These are phyloP conservation scores for Sporothrix globosa DNA, from an alignment of 2,329 filamentous ascomycete genomes.

Conservation along the genomic window DNA sequence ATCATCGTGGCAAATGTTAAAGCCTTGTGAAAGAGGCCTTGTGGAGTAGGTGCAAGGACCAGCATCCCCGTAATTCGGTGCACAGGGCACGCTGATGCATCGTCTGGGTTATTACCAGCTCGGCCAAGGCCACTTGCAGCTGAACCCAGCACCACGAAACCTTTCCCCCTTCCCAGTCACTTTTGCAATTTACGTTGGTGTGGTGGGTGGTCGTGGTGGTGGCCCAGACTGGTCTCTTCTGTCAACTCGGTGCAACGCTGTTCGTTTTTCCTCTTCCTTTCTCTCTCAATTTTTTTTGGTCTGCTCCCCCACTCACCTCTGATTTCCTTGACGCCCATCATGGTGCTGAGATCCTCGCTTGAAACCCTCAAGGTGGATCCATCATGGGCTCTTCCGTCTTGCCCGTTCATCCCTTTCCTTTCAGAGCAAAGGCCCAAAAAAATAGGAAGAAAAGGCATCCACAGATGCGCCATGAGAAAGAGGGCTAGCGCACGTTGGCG, in stretches of 20 bases:
- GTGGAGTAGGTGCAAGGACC: not conserved
- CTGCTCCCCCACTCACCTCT: constrained; percentile 17
- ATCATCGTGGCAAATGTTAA: too few relatives aligned
- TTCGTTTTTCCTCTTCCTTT: not conserved
- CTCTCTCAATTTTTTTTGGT: not conserved
- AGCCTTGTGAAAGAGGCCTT: too few relatives aligned
- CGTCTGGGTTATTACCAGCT: not conserved
- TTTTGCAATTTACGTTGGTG: not conserved
- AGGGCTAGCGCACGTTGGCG: constrained; percentile 18
- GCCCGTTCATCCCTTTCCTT: constrained; percentile 27
- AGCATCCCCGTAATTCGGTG: constrained; percentile 3
- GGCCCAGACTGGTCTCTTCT: not conserved
- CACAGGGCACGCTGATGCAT: constrained; percentile 1
- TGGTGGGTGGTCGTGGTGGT: too few relatives aligned
- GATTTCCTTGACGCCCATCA: constrained; percentile 25
- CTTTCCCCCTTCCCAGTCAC: not conserved
- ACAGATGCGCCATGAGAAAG: not conserved
- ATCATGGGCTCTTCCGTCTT: constrained; percentile 22
- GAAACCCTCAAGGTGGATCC: constrained; percentile 17
- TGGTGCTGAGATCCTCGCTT: constrained; percentile 22
- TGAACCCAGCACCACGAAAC: constrained; percentile 15
- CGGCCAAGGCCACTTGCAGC: not conserved
- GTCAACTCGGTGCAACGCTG: constrained; percentile 5
- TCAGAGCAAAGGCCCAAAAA: constrained; percentile 18
- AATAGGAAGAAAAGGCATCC: not conserved